phyloP scores from a whole-genome alignment of 2,329 filamentous ascomycete genomes.

The Ascosphaera pollenicola region DNA sequence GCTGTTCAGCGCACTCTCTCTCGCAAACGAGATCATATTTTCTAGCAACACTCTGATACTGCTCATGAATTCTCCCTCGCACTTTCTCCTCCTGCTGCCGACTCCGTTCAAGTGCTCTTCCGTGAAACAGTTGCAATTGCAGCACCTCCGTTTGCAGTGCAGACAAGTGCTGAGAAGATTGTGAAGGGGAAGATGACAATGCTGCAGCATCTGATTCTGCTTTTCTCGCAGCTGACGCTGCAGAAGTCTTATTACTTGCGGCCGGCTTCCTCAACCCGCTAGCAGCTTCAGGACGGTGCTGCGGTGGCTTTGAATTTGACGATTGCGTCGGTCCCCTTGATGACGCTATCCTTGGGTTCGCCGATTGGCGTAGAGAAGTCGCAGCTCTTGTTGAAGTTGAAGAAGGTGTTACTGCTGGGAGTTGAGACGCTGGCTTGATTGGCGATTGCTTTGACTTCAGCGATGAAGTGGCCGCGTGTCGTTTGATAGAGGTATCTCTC shows the following conservation, averaged over 20 bases:
- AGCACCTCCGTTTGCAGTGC: constrained; percentile 21
- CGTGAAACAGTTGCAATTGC: constrained; percentile 20
- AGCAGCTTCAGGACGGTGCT: constrained; percentile 18
- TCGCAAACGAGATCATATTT: constrained; percentile 13
- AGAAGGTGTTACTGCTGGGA: no score
- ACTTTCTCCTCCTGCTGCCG: constrained; percentile 12
- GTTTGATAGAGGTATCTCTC: no score
- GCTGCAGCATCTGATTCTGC: constrained; percentile 9
- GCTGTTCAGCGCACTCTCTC: constrained; percentile 14
- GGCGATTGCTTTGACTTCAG: neutral
- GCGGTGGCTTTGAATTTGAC: constrained; percentile 17
- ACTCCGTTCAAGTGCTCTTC: constrained; percentile 10
- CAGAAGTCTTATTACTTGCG: constrained; percentile 6
- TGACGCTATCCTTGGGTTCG: no score
- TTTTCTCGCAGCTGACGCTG: constrained; percentile 4
- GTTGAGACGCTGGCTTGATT: neutral
- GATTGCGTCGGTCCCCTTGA: constrained; percentile 9
- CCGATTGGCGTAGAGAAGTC: constrained; percentile 18
- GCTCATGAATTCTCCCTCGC: constrained; percentile 12
- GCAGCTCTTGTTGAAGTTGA: constrained; percentile 10
- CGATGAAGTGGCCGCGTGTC: no score
- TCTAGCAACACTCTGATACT: constrained; percentile 15
- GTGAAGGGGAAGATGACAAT: no score
- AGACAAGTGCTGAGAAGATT: constrained; percentile 14
- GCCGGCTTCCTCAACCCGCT: constrained; percentile 9